Evolutionary conservation across 2,329 filamentous ascomycete genomes (phyloP), one percentile per base, ranked within the genome.

Genomic region (Fusarium protoensiforme): DNA sequence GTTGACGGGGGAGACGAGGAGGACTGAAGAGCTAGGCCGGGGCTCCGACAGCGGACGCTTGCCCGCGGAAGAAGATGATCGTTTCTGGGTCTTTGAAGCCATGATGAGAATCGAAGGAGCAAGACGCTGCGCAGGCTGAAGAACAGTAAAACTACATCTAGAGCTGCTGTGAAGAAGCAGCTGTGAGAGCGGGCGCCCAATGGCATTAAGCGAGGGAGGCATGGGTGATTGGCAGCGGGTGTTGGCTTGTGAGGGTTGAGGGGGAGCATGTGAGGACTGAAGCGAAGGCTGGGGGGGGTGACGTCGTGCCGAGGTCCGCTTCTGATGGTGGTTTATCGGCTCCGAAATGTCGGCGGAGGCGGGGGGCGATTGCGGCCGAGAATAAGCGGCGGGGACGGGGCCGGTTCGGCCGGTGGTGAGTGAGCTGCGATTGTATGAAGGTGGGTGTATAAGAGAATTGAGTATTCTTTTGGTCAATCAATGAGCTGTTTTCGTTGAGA

Each of bases 1-100:
- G 81, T 98, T 98, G 59, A 88, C 87, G 0, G 95, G 93, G 0
- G 96, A 98, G 56, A 99, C 86, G 16, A 98, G 88, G 36, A 98
- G 85, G 54, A 98, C 91, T 75, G 94, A 97, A 14, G 92, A 89
- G 80, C 91, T 94, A 3, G 92, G 92, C 60, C 89, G 85, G 4
- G 92, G 89, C 22, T 82, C 80, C n/a, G 80, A 74, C 24, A 79
- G 69, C 5, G 73, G 63, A 46, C 77, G 81, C 64, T 77, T 81
- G 13, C 69, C 68, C 54, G 71, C 64, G 2, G 73, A 46, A n/a
- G 71, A 31, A 20, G 69, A 65, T 41, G 65, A 41, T 39, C 65
- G 65, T 36, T 64, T 67, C 63, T 69, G 71, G 13, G 43, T 54
- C 13, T 48, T 43, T 6, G 66, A 65, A 16, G 66, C 56, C 76